Base-by-base conservation (phyloP, 768 basidiomycete genomes). In the Pulveroboletus ravenelii region DNA sequence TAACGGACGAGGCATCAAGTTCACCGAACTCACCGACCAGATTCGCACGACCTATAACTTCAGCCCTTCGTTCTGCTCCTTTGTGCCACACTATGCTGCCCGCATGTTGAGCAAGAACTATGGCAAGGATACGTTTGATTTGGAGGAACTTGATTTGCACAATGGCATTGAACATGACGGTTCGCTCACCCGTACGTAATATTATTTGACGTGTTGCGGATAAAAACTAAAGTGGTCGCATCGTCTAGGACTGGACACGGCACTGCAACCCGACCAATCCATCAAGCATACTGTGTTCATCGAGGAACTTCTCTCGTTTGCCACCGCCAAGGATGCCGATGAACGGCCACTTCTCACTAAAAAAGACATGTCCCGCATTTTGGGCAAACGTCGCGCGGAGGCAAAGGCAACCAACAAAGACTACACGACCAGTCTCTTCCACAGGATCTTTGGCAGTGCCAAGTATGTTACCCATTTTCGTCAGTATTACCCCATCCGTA, bases 1-100 rank as follows among this genome's bases (percentile, higher is more conserved):
- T 38, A 78, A 80, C 72, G 89, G 89, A n/a, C 80, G 70, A 37
- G 79, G 82, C 51, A 84, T 93, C 65, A 72, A 74, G 7, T 90
- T 90, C 58, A 64, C 63, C 18, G 68, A 77, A n/a, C 51, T 81
- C 30, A 65, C 55, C 0, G n/a, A 23, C 2, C 69, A 64, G 10
- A 72, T 86, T 54, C 74, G 77, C 0, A 37, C 71, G 29, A 80
- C 84, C 1, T 90, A 77, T 72, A 90, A 90, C 68, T 87, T 89
- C 54, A 71, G 79, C 1, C 70, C 84, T 0, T 74, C 80, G 2
- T 88, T 91, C 69, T 82, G 80, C 56, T 76, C 70, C 56, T 87
- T 80, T 60, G 83, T 85, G 0, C 80, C 85, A 6, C 78, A 78
- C 48, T 79, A 69, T 60, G 75, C 78, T 0, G 85, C 89, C 3